Evolutionary conservation across 495 filamentous ascomycete genomes (phyloP).

Genomic region (Talaromyces stipitatus): DNA sequence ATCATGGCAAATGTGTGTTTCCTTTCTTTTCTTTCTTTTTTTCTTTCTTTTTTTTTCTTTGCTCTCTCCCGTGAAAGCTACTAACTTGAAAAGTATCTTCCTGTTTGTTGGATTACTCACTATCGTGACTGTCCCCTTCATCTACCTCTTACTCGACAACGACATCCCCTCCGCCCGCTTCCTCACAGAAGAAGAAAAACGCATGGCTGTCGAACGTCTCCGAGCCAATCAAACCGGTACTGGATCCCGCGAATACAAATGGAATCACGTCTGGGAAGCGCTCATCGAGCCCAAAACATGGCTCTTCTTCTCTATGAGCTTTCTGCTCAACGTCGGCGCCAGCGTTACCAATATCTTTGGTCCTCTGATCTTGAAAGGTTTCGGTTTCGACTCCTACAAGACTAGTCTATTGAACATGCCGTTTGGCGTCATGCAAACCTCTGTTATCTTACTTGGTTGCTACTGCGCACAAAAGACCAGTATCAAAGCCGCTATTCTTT

Average conservation of each 20-base stretch:
- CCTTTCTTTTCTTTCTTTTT: neutral
- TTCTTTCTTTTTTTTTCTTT: neutral
- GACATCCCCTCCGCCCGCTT: conserved; percentile 49
- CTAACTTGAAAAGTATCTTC: conserved; percentile 23
- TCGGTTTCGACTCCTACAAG: conserved; percentile 49
- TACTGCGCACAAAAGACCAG: conserved; percentile 42
- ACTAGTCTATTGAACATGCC: conserved; percentile 46
- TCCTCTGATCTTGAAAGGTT: conserved; percentile 51
- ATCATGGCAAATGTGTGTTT: conserved; percentile 57
- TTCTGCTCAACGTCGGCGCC: conserved; percentile 56
- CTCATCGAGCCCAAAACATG: conserved; percentile 41
- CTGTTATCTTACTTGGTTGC: conserved; percentile 32
- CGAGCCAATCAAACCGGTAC: conserved; percentile 56
- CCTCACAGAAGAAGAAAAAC: conserved; percentile 49
- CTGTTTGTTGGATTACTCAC: conserved; percentile 45
- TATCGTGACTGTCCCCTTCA: conserved; percentile 30
- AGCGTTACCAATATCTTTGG: conserved; percentile 53
- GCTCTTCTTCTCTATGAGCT: conserved; percentile 41
- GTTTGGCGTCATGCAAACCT: conserved; percentile 37
- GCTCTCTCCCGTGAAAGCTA: neutral
- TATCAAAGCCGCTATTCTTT: conserved; percentile 43
- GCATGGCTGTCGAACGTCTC: conserved; percentile 53
- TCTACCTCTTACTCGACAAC: conserved; percentile 40
- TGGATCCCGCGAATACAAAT: conserved; percentile 37
- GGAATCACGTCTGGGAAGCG: conserved; percentile 37